phyloP scores from a whole-genome alignment of 2,329 filamentous ascomycete species.

The Monosporascus cannonballus region DNA sequence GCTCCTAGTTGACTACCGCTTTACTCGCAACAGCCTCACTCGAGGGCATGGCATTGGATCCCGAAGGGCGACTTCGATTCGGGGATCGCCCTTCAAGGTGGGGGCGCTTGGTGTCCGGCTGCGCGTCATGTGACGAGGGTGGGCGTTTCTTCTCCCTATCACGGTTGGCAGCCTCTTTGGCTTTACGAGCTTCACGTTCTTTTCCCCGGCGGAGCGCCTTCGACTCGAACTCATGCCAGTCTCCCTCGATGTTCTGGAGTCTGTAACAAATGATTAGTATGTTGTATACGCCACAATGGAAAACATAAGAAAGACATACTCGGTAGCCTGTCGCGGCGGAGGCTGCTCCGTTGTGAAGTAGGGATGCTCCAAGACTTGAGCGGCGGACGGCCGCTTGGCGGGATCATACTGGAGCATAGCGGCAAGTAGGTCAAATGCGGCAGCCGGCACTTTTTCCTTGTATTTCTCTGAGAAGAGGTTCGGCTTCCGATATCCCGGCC shows the following conservation, averaged over 20 bases:
- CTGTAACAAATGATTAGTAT: constrained; percentile 32
- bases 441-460: constrained; percentile 66
- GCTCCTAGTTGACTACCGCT: not conserved
- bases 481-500: constrained; percentile 66
- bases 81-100: constrained; percentile 20
- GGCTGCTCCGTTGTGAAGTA: constrained; percentile 88
- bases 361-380: constrained; percentile 75
- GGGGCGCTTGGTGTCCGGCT: constrained; percentile 21
- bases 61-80: constrained; percentile 4
- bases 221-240: constrained; percentile 98
- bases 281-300: constrained; percentile 23
- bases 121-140: constrained; percentile 13
- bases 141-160: constrained; percentile 24
- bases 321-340: constrained; percentile 66
- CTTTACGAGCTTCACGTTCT: constrained; percentile 48
- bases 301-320: constrained; percentile 52
- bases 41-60: constrained; percentile 7
- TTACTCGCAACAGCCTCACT: constrained; percentile 1
- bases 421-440: constrained; percentile 75
- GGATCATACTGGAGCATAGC: constrained; percentile 91
- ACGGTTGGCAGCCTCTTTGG: constrained; percentile 31
- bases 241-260: constrained; percentile 74
- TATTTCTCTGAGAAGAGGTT: constrained; percentile 82
- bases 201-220: constrained; percentile 91
- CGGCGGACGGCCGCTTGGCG: constrained; percentile 71